phyloP scores from a whole-genome alignment of 805 yeast species.

The Metschnikowia corniflorae region DNA sequence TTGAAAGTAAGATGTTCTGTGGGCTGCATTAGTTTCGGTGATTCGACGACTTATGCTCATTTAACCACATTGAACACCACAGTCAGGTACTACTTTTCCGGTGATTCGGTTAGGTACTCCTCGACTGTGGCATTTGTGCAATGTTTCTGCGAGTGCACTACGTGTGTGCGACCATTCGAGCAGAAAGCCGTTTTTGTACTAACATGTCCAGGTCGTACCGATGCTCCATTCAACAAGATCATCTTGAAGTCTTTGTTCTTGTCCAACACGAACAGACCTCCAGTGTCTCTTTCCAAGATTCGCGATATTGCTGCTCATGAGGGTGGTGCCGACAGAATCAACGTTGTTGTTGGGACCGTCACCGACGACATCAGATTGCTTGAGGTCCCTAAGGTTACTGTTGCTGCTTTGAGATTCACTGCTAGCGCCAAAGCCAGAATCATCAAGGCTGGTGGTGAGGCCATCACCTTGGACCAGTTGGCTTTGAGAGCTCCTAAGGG shows the following conservation, averaged over 20 bases:
- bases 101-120: slow-evolving; percentile 15
- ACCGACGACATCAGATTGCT: slow-evolving; percentile 95
- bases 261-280: slow-evolving; percentile 99
- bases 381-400: slow-evolving; percentile 93
- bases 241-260: slow-evolving; percentile 91
- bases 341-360: slow-evolving; percentile 99
- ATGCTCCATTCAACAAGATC: slow-evolving; percentile 97
- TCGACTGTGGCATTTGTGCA: neutral
- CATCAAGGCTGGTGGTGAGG: slow-evolving; percentile 98
- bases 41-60: no score
- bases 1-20: neutral
- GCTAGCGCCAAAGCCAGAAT: slow-evolving; percentile 98
- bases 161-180: slow-evolving; percentile 39
- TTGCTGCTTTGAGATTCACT: slow-evolving; percentile 99
- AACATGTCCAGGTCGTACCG: slow-evolving; percentile 81
- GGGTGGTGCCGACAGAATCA: slow-evolving; percentile 73
- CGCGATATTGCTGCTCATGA: slow-evolving; percentile 74
- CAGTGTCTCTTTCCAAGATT: slow-evolving; percentile 93
- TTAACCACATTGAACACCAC: no score
- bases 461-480: slow-evolving; percentile 97
- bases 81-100: slow-evolving; percentile 3
- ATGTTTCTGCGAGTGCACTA: slow-evolving; percentile 29
- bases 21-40: no score
- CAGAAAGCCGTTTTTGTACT: slow-evolving; percentile 37
- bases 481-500: slow-evolving; percentile 99